Evolutionary conservation across 257 asterid species (phyloP), one percentile per base, ranked within the genome.

Genomic region (Rauvolfia tetraphylla): DNA sequence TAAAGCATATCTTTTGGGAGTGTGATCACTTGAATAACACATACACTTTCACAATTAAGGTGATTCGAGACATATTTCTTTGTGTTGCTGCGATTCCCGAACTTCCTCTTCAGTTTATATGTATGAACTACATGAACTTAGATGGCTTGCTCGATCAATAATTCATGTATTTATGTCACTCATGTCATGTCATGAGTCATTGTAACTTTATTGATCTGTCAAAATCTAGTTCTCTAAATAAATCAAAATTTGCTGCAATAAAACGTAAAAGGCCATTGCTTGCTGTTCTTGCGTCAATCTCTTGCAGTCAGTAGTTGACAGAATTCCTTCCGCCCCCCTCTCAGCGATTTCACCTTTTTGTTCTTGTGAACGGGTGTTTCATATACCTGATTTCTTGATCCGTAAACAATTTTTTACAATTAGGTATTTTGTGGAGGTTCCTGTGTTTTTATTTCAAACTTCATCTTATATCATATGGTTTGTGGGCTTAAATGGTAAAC

Each of bases 11-110:
- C n/a, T 62, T 44, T 46, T n/a, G 38, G 39, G 49, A 34, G 72
- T 17, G 59, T 58, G 34, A 31, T 61, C 34, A 38, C 66, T 48
- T 59, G 61, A 78, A 62, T 70, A 49, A 48, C 25, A 76, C 18
- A 72, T 72, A n/a, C 68, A 14, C 23, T 31, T 29, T 34, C 33
- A 11, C 1, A 39, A 10, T 38, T 68, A 27, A 38, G 14, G 18
- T 15, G 46, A 56, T 36, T 53, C 17, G 68, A 15, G 25, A 56
- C 59, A 25, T 18, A 33, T 56, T 31, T 65, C 11, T 27, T 36
- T 66, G 38, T 7, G 11, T 17, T 34, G 48, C 31, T 17, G 51
- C 33, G 23, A 56, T 73, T 38, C 17, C 18, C 1, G 17, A 7
- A 13, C 58, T 71, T 74, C n/a, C 36, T 13, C 54, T 66, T 51